A percentile compares a stretch with the other conserved stretches of the same genome.
phyloP scores from a whole-genome alignment of 1,284 basidiomycete genomes.

The Ganoderma sinense region DNA sequence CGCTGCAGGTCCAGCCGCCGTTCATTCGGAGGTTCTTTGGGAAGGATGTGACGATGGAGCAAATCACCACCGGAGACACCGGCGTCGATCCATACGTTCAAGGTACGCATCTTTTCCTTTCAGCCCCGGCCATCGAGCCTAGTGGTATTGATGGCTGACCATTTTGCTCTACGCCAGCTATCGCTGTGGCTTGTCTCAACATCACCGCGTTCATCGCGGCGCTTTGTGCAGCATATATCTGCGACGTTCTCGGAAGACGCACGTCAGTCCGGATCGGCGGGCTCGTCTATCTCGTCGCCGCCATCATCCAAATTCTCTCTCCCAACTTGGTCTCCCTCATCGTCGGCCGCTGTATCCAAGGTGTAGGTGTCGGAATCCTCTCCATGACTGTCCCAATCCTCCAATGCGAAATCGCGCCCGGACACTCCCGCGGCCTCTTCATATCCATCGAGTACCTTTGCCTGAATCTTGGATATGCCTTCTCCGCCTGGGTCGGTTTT shows the following conservation, averaged over 20 bases:
- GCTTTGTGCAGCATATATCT: slow-evolving; percentile 54
- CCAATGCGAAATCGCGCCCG: slow-evolving; percentile 63
- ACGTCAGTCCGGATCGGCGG: slow-evolving; percentile 57
- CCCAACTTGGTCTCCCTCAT: slow-evolving; percentile 53
- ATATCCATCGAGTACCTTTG: slow-evolving; percentile 61
- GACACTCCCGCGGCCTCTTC: slow-evolving; percentile 57
- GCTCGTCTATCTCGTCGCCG: slow-evolving; percentile 54
- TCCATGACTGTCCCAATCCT: slow-evolving; percentile 61
- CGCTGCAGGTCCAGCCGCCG: slow-evolving; percentile 58
- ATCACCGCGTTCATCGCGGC: slow-evolving; percentile 58
- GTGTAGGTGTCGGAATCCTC: slow-evolving; percentile 54
- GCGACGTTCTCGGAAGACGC: slow-evolving; percentile 56
- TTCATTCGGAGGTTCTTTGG: slow-evolving; percentile 59
- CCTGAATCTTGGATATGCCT: slow-evolving; percentile 57
- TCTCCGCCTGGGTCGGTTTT: slow-evolving; percentile 60
- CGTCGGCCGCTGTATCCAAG: slow-evolving; percentile 57
- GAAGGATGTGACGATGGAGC: slow-evolving; percentile 47
- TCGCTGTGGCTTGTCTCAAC: slow-evolving; percentile 59
- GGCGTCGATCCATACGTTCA: slow-evolving; percentile 55
- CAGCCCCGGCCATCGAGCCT: background rate
- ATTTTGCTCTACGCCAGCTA: slow-evolving; percentile 43
- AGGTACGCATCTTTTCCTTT: slow-evolving; percentile 42
- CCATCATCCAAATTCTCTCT: slow-evolving; percentile 54
- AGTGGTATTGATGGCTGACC: slow-evolving; percentile 10
- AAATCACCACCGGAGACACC: slow-evolving; percentile 50